Base-by-base conservation (phyloP, 1,139 yeast species). In the Blastobotrys raffinosifermentans region DNA sequence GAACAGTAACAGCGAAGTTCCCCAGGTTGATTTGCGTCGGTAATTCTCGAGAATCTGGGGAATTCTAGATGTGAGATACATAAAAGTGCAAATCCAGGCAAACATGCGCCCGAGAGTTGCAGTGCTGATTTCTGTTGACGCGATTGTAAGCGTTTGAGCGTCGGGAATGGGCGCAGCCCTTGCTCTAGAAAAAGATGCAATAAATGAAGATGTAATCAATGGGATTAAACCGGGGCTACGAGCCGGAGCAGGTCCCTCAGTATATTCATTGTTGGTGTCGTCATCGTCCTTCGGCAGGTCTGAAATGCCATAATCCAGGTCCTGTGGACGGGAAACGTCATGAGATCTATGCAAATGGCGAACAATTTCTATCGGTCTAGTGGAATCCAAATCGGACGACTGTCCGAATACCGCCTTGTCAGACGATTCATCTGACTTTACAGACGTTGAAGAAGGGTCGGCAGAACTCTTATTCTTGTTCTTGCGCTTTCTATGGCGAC, bases 21-120 rank as follows among this genome's bases (percentile, higher is more conserved):
- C 97, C 30, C 79, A 80, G 0, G 94, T 91, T 3, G 95, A 80
- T 53, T 80, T 80, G 33, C 94, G 67, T 43, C 66, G 57, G 56
- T 77, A 78, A 61, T 89, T 89, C 51, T 83, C 84, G 57, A 72
- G 64, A 32, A 89, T 64, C 55, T 89, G 98, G 0, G 98, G 98
- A 37, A 87, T 64, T 46, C 98, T 68, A 2, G 96, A 85, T 7
- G 76, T 63, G 40, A 87, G 70, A 55, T 91, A 89, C 37, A 85
- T 76, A 6, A 63, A 51, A 0, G 95, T 85, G 48, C 95, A 86
- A 3, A 73, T 56, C 94, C 96, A 91, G 0, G 96, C 93, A 35
- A 83, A 65, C 0, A 73, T 40, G 6, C 67, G 56, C 0, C 94
- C 95, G 19, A 66, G 32, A 16, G 36, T 20, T 13, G 39, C 42